Evolutionary conservation across 2,329 filamentous ascomycete species (phyloP).

Genomic region (Dendrostoma leiphaemia): DNA sequence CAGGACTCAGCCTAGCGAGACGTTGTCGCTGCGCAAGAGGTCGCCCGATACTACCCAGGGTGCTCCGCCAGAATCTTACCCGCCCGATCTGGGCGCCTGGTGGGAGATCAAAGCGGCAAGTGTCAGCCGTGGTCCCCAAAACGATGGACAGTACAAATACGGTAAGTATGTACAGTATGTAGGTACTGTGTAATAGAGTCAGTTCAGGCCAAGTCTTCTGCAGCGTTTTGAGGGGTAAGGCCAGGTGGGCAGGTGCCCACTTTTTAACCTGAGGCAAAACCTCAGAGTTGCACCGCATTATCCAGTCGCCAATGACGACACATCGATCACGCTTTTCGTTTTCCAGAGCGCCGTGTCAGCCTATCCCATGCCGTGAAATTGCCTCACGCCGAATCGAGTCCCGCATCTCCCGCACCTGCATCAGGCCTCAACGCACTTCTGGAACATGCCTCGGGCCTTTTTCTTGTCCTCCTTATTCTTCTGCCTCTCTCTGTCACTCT

Average conservation of each 20-base stretch:
- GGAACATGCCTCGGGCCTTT: background rate
- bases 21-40: background rate
- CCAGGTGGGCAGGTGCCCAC: no score
- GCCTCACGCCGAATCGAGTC: background rate
- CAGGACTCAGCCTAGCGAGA: no score
- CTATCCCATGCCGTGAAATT: background rate
- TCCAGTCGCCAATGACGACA: background rate
- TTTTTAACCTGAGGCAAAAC: no score
- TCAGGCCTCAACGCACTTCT: background rate
- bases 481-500: background rate
- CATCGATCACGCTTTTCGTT: background rate
- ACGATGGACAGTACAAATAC: no score
- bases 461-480: background rate
- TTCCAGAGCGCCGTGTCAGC: no score
- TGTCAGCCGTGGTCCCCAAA: conserved; percentile 1
- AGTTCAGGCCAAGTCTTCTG: background rate
- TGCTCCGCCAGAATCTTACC: background rate
- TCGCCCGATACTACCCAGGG: background rate
- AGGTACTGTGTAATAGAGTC: no score
- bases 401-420: background rate
- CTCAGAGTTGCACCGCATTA: background rate
- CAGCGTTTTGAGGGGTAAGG: no score
- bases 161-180: no score
- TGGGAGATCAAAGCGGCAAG: conserved; percentile 5
- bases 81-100: background rate